These are phyloP conservation scores for Aureobasidium subglaciale DNA, from an alignment of 2,329 filamentous ascomycete genomes.

Conservation along the genomic window DNA sequence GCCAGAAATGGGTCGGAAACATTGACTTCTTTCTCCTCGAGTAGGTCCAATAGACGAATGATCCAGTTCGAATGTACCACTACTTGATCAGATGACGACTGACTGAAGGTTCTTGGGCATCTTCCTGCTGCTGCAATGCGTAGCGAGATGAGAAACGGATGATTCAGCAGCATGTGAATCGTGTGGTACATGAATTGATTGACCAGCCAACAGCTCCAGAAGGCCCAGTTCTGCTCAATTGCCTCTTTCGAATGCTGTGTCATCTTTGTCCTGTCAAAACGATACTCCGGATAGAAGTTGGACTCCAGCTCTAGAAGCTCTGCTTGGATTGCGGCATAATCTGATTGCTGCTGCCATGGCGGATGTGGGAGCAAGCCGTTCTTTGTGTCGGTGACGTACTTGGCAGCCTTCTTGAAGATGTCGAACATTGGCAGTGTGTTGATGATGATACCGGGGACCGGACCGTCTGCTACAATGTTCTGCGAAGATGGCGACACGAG, in stretches of 20 bases:
- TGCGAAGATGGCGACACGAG: not conserved
- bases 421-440: conserved; percentile 11
- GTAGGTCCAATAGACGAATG: not conserved
- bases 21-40: conserved; percentile 2
- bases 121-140: not conserved
- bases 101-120: conserved; percentile 9
- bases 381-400: conserved; percentile 9
- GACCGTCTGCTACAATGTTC: conserved; percentile 5
- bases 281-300: conserved; percentile 1
- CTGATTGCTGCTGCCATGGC: conserved; percentile 9
- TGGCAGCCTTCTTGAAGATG: conserved; percentile 12
- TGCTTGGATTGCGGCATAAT: conserved; percentile 1
- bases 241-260: conserved; percentile 2
- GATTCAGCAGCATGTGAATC: conserved; percentile 9
- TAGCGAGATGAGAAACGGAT: conserved; percentile 9
- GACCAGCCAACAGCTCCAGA: conserved; percentile 7
- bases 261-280: conserved; percentile 6
- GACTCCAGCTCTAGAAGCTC: conserved; percentile 8
- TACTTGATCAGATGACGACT: conserved; percentile 4
- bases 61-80: conserved; percentile 13
- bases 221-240: conserved; percentile 10
- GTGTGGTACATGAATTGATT: conserved; percentile 14
- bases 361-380: not conserved
- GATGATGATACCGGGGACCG: conserved; percentile 6
- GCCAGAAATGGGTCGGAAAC: conserved; percentile 5